These are phyloP conservation scores for Priceomyces carsonii DNA, from an alignment of 805 yeast species.

Conservation along the genomic window DNA sequence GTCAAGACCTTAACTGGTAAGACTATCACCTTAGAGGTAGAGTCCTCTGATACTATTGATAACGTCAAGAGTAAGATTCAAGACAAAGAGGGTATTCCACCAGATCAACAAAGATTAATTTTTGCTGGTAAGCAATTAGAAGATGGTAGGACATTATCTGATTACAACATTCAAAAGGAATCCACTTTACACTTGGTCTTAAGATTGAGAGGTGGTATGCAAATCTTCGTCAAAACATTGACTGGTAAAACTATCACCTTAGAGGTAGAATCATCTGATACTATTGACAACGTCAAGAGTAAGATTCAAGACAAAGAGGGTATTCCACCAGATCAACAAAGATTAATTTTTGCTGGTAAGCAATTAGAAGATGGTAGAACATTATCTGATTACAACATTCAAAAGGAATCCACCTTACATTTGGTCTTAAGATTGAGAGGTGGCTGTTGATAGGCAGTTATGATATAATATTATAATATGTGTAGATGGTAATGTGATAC, in stretches of 20 bases:
- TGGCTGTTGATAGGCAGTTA: too few relatives aligned
- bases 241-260: constrained; percentile 65
- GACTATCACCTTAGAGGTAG: constrained; percentile 88
- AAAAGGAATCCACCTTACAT: constrained; percentile 94
- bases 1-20: constrained; percentile 63
- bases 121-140: constrained; percentile 99
- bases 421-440: constrained; percentile 97
- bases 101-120: constrained; percentile 99
- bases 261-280: constrained; percentile 96
- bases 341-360: constrained; percentile 99
- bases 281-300: constrained; percentile 97
- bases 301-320: constrained; percentile 99
- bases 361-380: constrained; percentile 99
- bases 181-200: constrained; percentile 94
- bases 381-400: constrained; percentile 94
- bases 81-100: constrained; percentile 99
- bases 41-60: constrained; percentile 96
- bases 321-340: constrained; percentile 99
- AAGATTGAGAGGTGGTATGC: constrained; percentile 94
- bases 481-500: too few relatives aligned
- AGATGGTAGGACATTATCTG: constrained; percentile 94
- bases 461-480: too few relatives aligned
- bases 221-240: constrained; percentile 36
- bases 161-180: constrained; percentile 98
- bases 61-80: constrained; percentile 95